phyloP scores from a whole-genome alignment of 495 filamentous ascomycete genomes.

The Aspergillus steynii region DNA sequence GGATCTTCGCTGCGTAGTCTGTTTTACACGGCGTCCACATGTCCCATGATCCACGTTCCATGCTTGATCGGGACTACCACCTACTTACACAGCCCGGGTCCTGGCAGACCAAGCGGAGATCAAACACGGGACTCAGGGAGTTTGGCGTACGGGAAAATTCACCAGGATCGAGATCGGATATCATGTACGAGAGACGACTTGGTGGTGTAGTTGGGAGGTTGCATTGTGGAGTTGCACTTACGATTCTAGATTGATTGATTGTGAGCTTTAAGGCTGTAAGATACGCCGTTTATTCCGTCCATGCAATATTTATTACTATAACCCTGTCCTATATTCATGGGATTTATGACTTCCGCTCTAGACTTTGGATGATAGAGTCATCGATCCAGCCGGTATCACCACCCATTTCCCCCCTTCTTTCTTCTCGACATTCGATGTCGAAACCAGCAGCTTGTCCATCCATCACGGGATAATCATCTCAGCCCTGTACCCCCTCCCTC shows the following conservation, averaged over 20 bases:
- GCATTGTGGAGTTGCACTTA: slow-evolving; percentile 1
- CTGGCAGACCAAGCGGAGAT: not conserved
- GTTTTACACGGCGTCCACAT: not conserved
- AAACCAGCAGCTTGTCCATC: no score
- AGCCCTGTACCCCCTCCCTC: no score
- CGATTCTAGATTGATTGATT: not conserved
- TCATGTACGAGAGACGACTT: not conserved
- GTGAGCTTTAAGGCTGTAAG: not conserved
- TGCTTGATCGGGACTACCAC: not conserved
- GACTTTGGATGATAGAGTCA: no score
- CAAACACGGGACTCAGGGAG: slow-evolving; percentile 4
- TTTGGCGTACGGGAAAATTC: slow-evolving; percentile 11
- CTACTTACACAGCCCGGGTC: not conserved
- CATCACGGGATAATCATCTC: no score
- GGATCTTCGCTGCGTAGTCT: not conserved
- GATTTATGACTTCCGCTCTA: no score
- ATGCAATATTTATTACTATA: no score
- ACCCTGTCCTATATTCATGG: no score
- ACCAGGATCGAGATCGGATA: slow-evolving; percentile 2
- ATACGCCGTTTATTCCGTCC: not conserved
- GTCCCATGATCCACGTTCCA: not conserved
- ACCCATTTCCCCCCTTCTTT: no score
- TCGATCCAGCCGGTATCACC: no score
- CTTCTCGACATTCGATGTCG: no score
- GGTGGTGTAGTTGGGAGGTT: not conserved